Evolutionary conservation across 768 basidiomycete genomes (phyloP).

Genomic region (Solioccasus polychromus): DNA sequence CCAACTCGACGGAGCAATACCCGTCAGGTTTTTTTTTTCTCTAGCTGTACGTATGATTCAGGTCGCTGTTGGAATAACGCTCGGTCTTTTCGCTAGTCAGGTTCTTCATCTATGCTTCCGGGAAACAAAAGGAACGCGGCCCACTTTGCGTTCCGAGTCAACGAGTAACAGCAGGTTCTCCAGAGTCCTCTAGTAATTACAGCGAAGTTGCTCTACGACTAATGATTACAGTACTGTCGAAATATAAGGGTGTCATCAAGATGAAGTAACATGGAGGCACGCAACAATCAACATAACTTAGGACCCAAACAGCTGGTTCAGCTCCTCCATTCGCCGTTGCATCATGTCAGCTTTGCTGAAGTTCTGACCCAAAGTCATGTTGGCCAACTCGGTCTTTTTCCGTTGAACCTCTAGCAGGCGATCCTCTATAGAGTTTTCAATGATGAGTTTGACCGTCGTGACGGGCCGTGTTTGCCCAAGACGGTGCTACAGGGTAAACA

Average conservation of each 20-base stretch:
- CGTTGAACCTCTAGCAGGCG: slow-evolving; percentile 89
- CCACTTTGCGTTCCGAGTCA: slow-evolving; percentile 66
- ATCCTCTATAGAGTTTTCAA: slow-evolving; percentile 91
- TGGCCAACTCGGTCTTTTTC: slow-evolving; percentile 93
- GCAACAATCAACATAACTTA: slow-evolving; percentile 28
- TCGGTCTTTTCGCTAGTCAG: slow-evolving; percentile 81
- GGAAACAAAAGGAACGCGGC: slow-evolving; percentile 68
- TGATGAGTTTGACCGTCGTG: slow-evolving; percentile 88
- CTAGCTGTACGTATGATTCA: slow-evolving; percentile 81
- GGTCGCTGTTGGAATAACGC: slow-evolving; percentile 81
- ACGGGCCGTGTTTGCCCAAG: slow-evolving; percentile 93
- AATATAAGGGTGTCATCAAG: slow-evolving; percentile 21
- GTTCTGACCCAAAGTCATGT: slow-evolving; percentile 87
- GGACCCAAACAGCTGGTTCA: slow-evolving; percentile 68
- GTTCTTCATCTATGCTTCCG: slow-evolving; percentile 73
- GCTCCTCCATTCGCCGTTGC: slow-evolving; percentile 85
- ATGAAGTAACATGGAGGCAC: slow-evolving; percentile 13
- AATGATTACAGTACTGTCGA: slow-evolving; percentile 27
- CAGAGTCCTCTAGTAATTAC: slow-evolving; percentile 31
- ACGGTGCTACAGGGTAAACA: slow-evolving; percentile 64
- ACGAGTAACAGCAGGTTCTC: slow-evolving; percentile 1
- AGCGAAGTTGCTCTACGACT: slow-evolving; percentile 27
- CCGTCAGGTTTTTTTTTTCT: slow-evolving; percentile 74
- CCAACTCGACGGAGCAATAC: slow-evolving; percentile 59
- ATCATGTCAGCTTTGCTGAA: slow-evolving; percentile 86